Conservation (phyloP, 208 protist species). For the Leishmania guyanensis region DNA sequence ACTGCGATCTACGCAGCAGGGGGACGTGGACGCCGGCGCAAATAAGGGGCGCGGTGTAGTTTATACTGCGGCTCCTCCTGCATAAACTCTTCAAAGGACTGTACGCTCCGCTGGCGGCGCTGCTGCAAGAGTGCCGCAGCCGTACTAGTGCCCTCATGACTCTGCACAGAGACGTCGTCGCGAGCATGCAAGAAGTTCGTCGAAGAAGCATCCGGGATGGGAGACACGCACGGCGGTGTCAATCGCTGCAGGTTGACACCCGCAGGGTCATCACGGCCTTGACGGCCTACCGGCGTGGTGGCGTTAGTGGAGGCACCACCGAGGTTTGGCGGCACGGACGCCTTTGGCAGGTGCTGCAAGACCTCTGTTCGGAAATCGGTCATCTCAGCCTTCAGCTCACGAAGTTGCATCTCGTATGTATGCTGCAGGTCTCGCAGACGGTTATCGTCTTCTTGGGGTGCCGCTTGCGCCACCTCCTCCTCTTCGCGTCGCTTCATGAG, state of each 20-base stretch:
- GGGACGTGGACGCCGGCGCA: conserved; percentile 10
- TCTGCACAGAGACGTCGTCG: background rate
- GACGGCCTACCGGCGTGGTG: background rate
- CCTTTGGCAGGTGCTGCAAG: conserved; percentile 1
- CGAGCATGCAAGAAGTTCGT: background rate
- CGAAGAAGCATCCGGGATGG: background rate
- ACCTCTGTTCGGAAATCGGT: conserved; percentile 15
- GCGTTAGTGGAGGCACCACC: conserved; percentile 1
- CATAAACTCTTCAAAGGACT: conserved; percentile 81
- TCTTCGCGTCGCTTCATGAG: conserved; percentile 20
- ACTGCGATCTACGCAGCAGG: background rate
- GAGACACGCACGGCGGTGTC: conserved; percentile 1
- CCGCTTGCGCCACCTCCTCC: conserved; percentile 5
- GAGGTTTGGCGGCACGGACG: background rate
- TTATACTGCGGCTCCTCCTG: conserved; percentile 60
- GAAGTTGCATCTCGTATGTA: conserved; percentile 27
- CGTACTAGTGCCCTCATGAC: background rate
- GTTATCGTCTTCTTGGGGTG: background rate
- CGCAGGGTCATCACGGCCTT: background rate
- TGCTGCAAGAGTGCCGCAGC: background rate
- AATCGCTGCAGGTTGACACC: background rate
- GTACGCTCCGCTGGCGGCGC: background rate
- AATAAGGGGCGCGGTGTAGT: conserved; percentile 33
- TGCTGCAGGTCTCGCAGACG: conserved; percentile 5
- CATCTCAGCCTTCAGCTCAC: conserved; percentile 29